phyloP scores from a whole-genome alignment of 2,329 filamentous ascomycete species.

The Aspergillus sp. region DNA sequence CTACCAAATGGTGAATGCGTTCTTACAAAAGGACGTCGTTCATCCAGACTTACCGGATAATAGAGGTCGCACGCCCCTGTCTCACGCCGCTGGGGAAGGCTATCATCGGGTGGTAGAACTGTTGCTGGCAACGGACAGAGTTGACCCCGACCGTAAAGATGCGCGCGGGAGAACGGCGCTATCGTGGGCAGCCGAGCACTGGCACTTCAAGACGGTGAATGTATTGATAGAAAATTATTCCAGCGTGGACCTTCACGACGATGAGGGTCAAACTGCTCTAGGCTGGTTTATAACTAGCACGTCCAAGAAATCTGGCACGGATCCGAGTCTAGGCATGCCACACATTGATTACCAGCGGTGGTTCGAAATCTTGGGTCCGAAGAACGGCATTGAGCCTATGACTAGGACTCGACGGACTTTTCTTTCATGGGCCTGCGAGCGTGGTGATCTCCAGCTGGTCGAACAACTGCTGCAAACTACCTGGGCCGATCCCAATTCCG shows the following conservation, averaged over 20 bases:
- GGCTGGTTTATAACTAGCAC: slow-evolving; percentile 15
- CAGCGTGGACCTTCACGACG: slow-evolving; percentile 13
- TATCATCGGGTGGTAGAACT: slow-evolving; percentile 1
- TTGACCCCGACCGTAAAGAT: background rate
- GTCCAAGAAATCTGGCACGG: background rate
- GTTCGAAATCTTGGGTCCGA: slow-evolving; percentile 8
- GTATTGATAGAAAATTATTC: slow-evolving; percentile 5
- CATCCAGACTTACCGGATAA: background rate
- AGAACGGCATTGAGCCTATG: slow-evolving; percentile 10
- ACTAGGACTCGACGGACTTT: slow-evolving; percentile 16
- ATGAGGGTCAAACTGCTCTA: slow-evolving; percentile 14
- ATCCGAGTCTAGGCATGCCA: background rate
- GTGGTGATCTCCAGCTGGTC: slow-evolving; percentile 9
- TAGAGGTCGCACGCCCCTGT: slow-evolving; percentile 13
- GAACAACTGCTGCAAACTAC: slow-evolving; percentile 8
- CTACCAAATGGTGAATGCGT: slow-evolving; percentile 6
- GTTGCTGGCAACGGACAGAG: slow-evolving; percentile 1
- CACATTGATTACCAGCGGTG: slow-evolving; percentile 7
- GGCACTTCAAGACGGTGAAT: slow-evolving; percentile 7
- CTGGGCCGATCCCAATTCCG: slow-evolving; percentile 16
- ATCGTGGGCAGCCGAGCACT: slow-evolving; percentile 13
- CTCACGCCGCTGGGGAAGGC: slow-evolving; percentile 10
- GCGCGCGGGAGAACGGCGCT: slow-evolving; percentile 11
- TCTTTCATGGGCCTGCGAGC: slow-evolving; percentile 17
- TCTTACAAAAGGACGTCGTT: slow-evolving; percentile 7